Evolutionary conservation across 139 green algal genomes (phyloP).

Genomic region (Micractinium conductrix): DNA sequence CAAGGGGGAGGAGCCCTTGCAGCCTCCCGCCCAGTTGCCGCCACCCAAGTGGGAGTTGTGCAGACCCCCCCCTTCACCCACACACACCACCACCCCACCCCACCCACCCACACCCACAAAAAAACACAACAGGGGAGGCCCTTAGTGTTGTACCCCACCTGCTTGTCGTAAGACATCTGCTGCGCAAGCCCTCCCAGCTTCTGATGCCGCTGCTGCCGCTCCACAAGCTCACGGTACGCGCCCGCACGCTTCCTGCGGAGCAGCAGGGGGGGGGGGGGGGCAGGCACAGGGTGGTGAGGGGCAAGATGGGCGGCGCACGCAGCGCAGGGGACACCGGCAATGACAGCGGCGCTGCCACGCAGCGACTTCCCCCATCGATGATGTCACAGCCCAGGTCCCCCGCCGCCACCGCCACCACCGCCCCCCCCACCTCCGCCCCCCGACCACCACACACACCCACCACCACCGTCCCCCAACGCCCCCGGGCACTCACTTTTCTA

Average conservation of each 20-base stretch:
- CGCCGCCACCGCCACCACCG: background rate
- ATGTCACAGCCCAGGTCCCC: background rate
- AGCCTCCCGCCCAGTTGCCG: too few species aligned
- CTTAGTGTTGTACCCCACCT: constrained; percentile 50
- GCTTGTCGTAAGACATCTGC: constrained; percentile 75
- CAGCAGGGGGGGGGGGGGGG: background rate
- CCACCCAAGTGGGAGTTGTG: too few species aligned
- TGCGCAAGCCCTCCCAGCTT: constrained; percentile 64
- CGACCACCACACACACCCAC: too few species aligned
- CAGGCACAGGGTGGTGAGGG: background rate
- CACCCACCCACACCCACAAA: too few species aligned
- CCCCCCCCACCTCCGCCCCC: too few species aligned
- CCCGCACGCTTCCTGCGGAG: constrained; percentile 62
- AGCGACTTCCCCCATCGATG: too few species aligned
- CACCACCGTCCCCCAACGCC: too few species aligned
- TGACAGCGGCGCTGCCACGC: background rate
- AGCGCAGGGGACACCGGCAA: background rate
- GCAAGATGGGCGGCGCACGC: too few species aligned
- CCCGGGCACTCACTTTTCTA: constrained; percentile 33
- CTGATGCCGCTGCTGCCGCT: constrained; percentile 70
- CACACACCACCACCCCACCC: too few species aligned
- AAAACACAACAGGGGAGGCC: background rate
- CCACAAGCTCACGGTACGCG: constrained; percentile 84
- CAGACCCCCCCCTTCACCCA: too few species aligned
- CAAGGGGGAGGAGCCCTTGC: too few species aligned